Base-by-base conservation (phyloP, 768 basidiomycete species). In the Suillus ampliporus region DNA sequence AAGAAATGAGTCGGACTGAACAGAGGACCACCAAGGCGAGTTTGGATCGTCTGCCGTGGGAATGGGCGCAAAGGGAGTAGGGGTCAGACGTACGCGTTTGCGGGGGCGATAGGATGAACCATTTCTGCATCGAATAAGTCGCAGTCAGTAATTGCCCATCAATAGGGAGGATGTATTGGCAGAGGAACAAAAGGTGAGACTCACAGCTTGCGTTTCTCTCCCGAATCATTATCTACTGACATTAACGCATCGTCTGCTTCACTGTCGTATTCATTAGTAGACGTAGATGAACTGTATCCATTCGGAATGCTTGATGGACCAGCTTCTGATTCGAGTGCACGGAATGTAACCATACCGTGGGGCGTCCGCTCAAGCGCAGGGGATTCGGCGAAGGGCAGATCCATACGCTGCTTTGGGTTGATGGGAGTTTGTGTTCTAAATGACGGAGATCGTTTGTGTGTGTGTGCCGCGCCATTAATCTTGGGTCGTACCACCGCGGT, bases 11-110 rank as follows among this genome's bases (percentile, higher is more conserved):
- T 89, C 86, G 2, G 84, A 86, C 66, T 86, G 85, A 41, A 87
- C 81, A 4, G 88, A 89, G 34, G 84, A 80, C 92, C 92, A 94
- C 92, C 92, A 94, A 7, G 89, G 73, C 41, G 87, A 83, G 7
- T 81, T 78, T 4, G 79, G 67, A 46, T 84, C 84, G 51, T 81
- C 79, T 60, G 79, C 77, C 21, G 78, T 79, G 43, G 79, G 74
- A 17, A 70, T 35, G 8, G 46, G 60, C 37, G 41, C 35, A 35
- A 43, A 44, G 14, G 50, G 44, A 26, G 58, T 57, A 59, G 31
- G 76, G 1, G 75, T 79, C 26, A 82, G 82, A 38, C 89, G 84
- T 14, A 79, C 75, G 43, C 89, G 87, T 76, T 92, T 93, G 43
- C 84, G 82, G 9, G 89, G 85, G 43, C 87, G 83, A 59, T 76